Percentiles rank a stretch among this genome's conserved stretches.
Evolutionary conservation across 495 filamentous ascomycete genomes (phyloP).

Genomic region (Neurospora sp.): DNA sequence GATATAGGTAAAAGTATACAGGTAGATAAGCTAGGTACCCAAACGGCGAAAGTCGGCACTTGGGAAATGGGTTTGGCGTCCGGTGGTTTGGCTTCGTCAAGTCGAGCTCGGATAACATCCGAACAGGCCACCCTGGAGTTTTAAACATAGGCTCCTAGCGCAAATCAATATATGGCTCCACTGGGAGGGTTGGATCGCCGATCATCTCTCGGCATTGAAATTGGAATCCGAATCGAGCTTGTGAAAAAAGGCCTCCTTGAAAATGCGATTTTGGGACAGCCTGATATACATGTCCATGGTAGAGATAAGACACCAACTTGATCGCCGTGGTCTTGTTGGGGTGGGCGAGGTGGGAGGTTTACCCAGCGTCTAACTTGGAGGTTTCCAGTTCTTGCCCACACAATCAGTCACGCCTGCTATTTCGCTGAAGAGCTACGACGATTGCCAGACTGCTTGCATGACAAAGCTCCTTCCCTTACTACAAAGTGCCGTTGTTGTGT

Average conservation of each 20-base stretch:
- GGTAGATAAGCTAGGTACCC: background rate
- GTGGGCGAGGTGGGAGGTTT: background rate
- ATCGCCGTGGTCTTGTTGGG: background rate
- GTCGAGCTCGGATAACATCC: background rate
- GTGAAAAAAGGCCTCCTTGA: no score
- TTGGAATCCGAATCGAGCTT: no score
- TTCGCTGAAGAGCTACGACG: background rate
- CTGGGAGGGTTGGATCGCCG: background rate
- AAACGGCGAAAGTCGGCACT: background rate
- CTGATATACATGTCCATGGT: background rate
- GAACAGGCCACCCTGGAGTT: background rate
- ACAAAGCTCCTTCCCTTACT: background rate
- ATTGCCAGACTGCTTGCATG: background rate
- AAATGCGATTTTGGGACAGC: background rate
- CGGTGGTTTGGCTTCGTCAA: background rate
- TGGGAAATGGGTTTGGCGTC: background rate
- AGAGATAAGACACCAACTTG: background rate
- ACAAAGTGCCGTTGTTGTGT: background rate
- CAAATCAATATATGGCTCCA: background rate
- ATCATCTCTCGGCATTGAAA: background rate
- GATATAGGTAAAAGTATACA: background rate
- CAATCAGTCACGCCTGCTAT: background rate
- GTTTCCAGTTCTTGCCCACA: background rate
- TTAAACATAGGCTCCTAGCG: background rate
- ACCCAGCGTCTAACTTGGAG: background rate